A percentile compares a stretch with the other conserved stretches of the same genome.
Evolutionary conservation across 1,284 basidiomycete genomes (phyloP).

Genomic region (Salmacisia buchloeana): DNA sequence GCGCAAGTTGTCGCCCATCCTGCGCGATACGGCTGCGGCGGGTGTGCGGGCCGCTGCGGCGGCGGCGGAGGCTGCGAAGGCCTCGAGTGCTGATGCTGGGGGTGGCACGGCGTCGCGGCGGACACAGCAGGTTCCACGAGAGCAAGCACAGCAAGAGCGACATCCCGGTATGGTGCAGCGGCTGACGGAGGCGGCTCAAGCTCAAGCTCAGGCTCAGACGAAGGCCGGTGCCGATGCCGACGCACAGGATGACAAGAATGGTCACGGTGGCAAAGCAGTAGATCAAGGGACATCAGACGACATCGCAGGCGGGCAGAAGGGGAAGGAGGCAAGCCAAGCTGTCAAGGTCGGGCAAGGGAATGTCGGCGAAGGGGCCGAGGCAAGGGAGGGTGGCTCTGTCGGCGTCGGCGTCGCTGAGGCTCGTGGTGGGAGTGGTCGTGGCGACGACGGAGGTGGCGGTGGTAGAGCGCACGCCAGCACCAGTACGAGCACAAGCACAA

Average conservation of each 20-base stretch:
- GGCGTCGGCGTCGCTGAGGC: no score
- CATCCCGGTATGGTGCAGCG: background rate
- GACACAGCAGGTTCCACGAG: background rate
- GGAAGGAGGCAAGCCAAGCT: background rate
- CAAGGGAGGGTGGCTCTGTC: no score
- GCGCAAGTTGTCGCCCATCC: background rate
- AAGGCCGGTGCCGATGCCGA: background rate
- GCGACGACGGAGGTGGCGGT: no score
- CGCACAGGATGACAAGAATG: background rate
- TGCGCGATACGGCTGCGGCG: constrained; percentile 1
- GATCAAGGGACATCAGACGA: no score
- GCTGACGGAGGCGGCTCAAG: background rate
- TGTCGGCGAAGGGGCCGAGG: no score
- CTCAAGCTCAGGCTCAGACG: background rate
- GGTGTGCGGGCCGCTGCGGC: background rate
- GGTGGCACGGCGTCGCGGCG: background rate
- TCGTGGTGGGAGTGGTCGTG: no score
- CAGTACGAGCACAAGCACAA: no score
- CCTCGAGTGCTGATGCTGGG: background rate
- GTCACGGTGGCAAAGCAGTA: no score
- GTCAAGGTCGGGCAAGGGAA: no score
- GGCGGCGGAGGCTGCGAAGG: background rate
- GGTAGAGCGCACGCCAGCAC: no score
- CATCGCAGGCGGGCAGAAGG: background rate
- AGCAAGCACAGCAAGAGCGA: background rate